phyloP scores from a whole-genome alignment of 2,329 filamentous ascomycete genomes.

The Eurotiales sp. region DNA sequence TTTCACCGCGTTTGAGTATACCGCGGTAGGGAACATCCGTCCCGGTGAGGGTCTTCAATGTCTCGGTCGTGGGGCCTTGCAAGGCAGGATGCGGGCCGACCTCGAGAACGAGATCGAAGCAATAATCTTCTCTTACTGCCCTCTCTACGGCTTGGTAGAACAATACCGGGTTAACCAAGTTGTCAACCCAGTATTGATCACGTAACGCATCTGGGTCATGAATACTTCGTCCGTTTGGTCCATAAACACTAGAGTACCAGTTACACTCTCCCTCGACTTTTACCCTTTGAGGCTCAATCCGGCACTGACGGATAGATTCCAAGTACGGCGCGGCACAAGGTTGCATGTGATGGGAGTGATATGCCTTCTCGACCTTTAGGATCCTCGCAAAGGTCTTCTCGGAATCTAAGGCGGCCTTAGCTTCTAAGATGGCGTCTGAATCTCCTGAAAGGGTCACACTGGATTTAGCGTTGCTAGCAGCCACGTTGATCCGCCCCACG shows the following conservation, averaged over 20 bases:
- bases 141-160: constrained; percentile 27
- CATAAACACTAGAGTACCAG: constrained; percentile 8
- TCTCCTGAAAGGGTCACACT: constrained; percentile 43
- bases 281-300: constrained; percentile 12
- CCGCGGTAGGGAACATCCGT: constrained; percentile 15
- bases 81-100: constrained; percentile 32
- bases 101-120: constrained; percentile 20
- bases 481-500: constrained; percentile 18
- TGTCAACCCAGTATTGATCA: constrained; percentile 31
- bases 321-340: constrained; percentile 26
- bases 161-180: constrained; percentile 30
- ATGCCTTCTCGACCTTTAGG: constrained; percentile 37
- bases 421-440: constrained; percentile 23
- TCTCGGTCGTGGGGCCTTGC: constrained; percentile 22
- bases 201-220: constrained; percentile 8
- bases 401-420: constrained; percentile 21
- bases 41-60: constrained; percentile 5
- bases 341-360: constrained; percentile 38
- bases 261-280: constrained; percentile 4
- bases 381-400: constrained; percentile 29
- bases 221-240: not conserved
- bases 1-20: constrained; percentile 13
- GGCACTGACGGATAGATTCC: constrained; percentile 15
- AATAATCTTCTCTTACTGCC: constrained; percentile 7
- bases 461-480: constrained; percentile 33